Percentiles rank a stretch among this genome's conserved stretches.
Conservation (phyloP, 345 rosid species). For the Linum usitatissimum region DNA sequence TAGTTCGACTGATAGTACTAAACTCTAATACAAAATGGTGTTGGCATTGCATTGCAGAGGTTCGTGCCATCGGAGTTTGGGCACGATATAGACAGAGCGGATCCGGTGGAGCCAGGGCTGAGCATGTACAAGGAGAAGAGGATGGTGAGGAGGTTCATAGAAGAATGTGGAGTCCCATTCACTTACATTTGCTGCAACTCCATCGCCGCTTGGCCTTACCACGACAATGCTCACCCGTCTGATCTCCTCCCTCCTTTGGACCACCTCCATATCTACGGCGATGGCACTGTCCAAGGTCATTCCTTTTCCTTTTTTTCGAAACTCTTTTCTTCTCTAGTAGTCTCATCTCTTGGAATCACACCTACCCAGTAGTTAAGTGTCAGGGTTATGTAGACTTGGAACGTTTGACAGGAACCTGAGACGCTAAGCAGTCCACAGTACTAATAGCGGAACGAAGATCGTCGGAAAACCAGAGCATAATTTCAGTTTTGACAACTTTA, state of each 20-base stretch:
- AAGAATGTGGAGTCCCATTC: slow-evolving; percentile 24
- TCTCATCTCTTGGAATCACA: neutral
- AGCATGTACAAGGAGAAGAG: slow-evolving; percentile 24
- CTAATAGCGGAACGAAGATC: no score
- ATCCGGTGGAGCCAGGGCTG: slow-evolving; percentile 33
- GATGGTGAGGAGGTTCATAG: slow-evolving; percentile 21
- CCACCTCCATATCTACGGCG: slow-evolving; percentile 26
- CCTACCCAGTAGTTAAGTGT: neutral
- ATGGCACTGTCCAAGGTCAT: slow-evolving; percentile 27
- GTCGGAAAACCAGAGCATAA: no score
- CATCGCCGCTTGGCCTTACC: slow-evolving; percentile 35
- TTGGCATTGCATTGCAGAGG: slow-evolving; percentile 13
- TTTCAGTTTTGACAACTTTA: no score
- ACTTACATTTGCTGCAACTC: slow-evolving; percentile 34
- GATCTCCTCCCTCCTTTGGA: slow-evolving; percentile 31
- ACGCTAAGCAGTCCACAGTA: no score
- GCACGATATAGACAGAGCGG: slow-evolving; percentile 27
- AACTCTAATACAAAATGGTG: neutral
- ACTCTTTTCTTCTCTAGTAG: no score
- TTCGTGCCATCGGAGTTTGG: slow-evolving; percentile 33
- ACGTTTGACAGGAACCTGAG: no score
- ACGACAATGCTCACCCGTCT: slow-evolving; percentile 29
- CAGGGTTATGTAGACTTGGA: no score
- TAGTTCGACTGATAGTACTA: neutral
- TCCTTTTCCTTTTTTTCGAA: neutral